Percentiles rank a stretch among this genome's conserved stretches.
These are phyloP conservation scores for Digitaria exilis DNA, from an alignment of 202 grass and related monocot genomes.

Conservation along the genomic window DNA sequence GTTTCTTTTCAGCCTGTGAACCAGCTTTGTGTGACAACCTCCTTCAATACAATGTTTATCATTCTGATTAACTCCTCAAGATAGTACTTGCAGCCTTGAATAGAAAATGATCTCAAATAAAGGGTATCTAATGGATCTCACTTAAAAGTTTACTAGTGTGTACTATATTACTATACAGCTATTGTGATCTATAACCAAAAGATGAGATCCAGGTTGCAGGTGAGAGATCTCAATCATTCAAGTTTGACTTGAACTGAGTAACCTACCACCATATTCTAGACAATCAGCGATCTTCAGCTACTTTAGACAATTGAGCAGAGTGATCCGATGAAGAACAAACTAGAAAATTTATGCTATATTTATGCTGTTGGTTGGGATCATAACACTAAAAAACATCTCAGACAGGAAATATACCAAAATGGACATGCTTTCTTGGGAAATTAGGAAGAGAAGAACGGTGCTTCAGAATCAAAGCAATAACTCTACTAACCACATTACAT, in stretches of 20 bases:
- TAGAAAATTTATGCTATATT: background rate
- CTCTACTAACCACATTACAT: background rate
- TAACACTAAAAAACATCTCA: slow-evolving; percentile 13
- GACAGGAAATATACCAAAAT: background rate
- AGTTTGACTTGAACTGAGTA: background rate
- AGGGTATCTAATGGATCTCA: background rate
- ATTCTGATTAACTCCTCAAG: slow-evolving; percentile 2
- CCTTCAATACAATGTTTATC: slow-evolving; percentile 12
- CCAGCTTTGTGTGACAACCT: background rate
- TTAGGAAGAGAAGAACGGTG: slow-evolving; percentile 24
- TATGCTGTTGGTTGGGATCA: slow-evolving; percentile 5
- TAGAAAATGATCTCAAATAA: background rate
- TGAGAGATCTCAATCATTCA: slow-evolving; percentile 11
- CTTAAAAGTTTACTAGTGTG: background rate
- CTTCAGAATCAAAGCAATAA: slow-evolving; percentile 25
- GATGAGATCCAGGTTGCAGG: background rate
- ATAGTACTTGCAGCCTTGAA: background rate
- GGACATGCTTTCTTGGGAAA: slow-evolving; percentile 4
- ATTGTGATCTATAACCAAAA: slow-evolving; percentile 4
- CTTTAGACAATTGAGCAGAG: background rate
- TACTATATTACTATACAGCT: background rate
- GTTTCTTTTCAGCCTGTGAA: slow-evolving; percentile 6
- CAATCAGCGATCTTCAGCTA: slow-evolving; percentile 1
- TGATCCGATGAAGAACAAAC: slow-evolving; percentile 12
- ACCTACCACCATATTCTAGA: background rate